These are phyloP conservation scores for Cyberlindnera sargentensis DNA, from an alignment of 805 yeast genomes.

Conservation along the genomic window DNA sequence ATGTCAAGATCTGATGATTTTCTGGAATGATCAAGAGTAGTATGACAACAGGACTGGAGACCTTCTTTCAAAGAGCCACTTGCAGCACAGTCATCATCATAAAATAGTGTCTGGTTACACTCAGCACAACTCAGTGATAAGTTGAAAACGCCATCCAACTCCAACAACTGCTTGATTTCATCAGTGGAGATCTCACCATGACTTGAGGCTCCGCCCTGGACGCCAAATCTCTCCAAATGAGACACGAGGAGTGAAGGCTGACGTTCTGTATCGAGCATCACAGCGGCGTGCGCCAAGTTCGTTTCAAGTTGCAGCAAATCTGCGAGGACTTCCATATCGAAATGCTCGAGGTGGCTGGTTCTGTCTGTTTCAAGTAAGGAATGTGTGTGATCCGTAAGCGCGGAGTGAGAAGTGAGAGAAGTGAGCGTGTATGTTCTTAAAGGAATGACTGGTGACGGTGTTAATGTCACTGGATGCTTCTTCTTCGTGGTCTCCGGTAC, in stretches of 20 bases:
- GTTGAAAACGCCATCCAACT: conserved; percentile 20
- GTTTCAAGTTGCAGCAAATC: conserved; percentile 18
- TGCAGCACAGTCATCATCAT: conserved; percentile 19
- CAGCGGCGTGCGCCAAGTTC: conserved; percentile 7
- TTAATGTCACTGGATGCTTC: too few relatives aligned
- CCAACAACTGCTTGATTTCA: conserved; percentile 18
- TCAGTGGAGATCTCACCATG: conserved; percentile 24
- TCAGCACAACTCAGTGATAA: conserved; percentile 19
- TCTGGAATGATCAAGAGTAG: conserved; percentile 5
- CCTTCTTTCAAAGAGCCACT: conserved; percentile 4
- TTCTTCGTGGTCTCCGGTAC: too few relatives aligned
- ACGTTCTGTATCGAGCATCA: too few relatives aligned
- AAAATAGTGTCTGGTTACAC: conserved; percentile 22
- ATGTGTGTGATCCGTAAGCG: too few relatives aligned
- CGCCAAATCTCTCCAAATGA: not conserved
- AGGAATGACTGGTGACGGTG: too few relatives aligned
- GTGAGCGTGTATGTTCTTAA: too few relatives aligned
- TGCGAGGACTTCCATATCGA: conserved; percentile 16
- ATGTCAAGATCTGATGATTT: conserved; percentile 25
- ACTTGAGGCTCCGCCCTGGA: not conserved
- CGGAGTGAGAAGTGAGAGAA: too few relatives aligned
- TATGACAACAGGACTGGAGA: conserved; percentile 19
- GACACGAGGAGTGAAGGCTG: too few relatives aligned
- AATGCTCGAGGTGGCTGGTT: too few relatives aligned
- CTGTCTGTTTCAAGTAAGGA: too few relatives aligned